phyloP scores from a whole-genome alignment of 495 filamentous ascomycete genomes.

The Podospora tetraspora region DNA sequence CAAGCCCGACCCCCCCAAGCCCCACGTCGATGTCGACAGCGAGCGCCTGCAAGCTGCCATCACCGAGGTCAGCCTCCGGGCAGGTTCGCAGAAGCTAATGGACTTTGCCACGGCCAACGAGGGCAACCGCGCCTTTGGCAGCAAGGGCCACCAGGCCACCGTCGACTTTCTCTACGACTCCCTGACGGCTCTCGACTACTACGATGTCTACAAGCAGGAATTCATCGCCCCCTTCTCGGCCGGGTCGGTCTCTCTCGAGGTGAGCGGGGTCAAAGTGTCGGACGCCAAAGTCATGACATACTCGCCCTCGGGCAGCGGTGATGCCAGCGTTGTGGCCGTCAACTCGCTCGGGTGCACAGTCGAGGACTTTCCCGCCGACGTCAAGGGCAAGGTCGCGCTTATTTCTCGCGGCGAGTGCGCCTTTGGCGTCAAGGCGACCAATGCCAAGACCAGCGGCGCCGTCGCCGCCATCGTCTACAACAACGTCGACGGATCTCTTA shows the following conservation, averaged over 20 bases:
- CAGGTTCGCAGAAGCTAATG: conserved; percentile 42
- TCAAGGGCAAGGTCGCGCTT: conserved; percentile 56
- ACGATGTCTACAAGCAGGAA: conserved; percentile 54
- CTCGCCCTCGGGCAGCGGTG: conserved; percentile 41
- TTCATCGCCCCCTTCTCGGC: conserved; percentile 41
- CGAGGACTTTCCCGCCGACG: conserved; percentile 50
- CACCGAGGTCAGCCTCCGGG: conserved; percentile 38
- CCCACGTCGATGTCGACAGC: neutral
- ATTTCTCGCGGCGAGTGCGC: conserved; percentile 57
- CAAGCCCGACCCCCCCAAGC: neutral
- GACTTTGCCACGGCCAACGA: conserved; percentile 33
- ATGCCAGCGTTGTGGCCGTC: conserved; percentile 41
- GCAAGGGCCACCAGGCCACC: conserved; percentile 57
- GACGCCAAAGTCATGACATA: conserved; percentile 34
- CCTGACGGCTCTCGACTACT: conserved; percentile 49
- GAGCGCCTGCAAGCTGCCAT: conserved; percentile 29
- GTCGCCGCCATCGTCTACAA: conserved; percentile 60
- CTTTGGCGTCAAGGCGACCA: conserved; percentile 55
- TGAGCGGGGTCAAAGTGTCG: conserved; percentile 29
- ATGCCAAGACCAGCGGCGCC: conserved; percentile 57
- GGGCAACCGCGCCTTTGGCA: conserved; percentile 55
- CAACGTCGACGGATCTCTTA: conserved; percentile 47
- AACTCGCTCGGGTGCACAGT: conserved; percentile 52
- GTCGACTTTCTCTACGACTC: conserved; percentile 56
- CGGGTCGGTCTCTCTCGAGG: conserved; percentile 31